Percentiles rank a stretch among this genome's conserved stretches.
phyloP scores from a whole-genome alignment of 768 basidiomycete species.

The Termitomyces sp. region DNA sequence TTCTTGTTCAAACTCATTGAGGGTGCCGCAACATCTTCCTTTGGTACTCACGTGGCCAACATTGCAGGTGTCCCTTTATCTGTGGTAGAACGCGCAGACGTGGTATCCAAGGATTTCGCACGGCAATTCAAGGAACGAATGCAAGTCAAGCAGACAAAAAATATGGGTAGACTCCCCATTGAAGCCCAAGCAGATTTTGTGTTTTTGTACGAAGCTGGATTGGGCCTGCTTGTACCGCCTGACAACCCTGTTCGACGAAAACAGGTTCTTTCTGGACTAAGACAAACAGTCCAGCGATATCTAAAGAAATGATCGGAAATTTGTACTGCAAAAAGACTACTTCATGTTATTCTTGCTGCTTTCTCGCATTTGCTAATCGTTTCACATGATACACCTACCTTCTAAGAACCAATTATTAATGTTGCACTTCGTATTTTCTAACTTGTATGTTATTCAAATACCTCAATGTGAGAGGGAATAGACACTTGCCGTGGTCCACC shows the following conservation, averaged over 20 bases:
- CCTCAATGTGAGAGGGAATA: neutral
- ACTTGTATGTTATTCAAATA: neutral
- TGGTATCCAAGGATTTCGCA: conserved; percentile 83
- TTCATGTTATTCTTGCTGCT: conserved; percentile 7
- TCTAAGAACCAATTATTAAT: neutral
- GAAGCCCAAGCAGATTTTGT: conserved; percentile 87
- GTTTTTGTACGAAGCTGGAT: conserved; percentile 63
- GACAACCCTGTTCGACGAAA: conserved; percentile 45
- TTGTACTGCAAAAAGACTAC: neutral
- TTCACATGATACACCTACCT: neutral
- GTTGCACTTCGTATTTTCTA: neutral
- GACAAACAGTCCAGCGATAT: conserved; percentile 24
- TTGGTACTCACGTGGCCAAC: conserved; percentile 92
- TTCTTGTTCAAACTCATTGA: conserved; percentile 94
- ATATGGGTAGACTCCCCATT: conserved; percentile 60
- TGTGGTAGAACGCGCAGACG: conserved; percentile 85
- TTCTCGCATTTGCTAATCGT: neutral
- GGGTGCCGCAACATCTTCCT: conserved; percentile 82
- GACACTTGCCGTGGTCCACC: too few species aligned
- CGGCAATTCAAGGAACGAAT: conserved; percentile 80
- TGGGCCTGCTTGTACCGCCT: conserved; percentile 45
- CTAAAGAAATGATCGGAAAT: conserved; percentile 9
- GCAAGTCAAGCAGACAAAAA: conserved; percentile 53
- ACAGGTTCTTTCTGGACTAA: conserved; percentile 52
- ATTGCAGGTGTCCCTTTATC: conserved; percentile 85